phyloP scores from a whole-genome alignment of 495 filamentous ascomycete species.

The Cenococcum geophilum region DNA sequence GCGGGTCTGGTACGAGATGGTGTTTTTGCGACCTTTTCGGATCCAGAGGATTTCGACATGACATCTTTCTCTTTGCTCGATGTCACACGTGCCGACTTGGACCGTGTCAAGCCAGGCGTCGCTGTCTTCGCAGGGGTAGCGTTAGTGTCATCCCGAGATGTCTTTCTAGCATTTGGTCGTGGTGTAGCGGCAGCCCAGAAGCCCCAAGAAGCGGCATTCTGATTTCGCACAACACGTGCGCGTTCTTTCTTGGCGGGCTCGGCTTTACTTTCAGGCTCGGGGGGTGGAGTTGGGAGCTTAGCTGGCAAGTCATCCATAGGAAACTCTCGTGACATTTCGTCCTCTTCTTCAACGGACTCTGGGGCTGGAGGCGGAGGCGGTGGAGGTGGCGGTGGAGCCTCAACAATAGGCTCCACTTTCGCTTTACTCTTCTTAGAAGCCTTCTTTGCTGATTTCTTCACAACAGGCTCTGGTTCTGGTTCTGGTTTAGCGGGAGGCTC shows the following conservation, averaged over 20 bases:
- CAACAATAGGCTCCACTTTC: conserved; percentile 24
- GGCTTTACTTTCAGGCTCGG: conserved; percentile 42
- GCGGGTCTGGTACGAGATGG: conserved; percentile 37
- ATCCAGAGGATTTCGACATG: conserved; percentile 49
- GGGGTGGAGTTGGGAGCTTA: conserved; percentile 50
- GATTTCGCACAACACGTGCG: conserved; percentile 47
- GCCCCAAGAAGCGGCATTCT: conserved; percentile 50
- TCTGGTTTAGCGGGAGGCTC: conserved; percentile 23
- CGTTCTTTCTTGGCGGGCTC: conserved; percentile 55
- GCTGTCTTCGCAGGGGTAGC: conserved; percentile 19
- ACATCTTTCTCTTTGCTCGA: conserved; percentile 46
- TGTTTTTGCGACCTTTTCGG: conserved; percentile 49
- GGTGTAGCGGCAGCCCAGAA: conserved; percentile 48
- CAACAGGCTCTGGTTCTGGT: conserved; percentile 17
- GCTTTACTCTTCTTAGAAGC: conserved; percentile 22
- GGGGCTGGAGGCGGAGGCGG: conserved; percentile 18
- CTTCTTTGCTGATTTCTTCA: conserved; percentile 25
- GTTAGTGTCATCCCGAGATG: conserved; percentile 19
- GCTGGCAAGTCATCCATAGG: conserved; percentile 18
- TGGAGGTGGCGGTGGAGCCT: conserved; percentile 23
- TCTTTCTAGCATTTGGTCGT: conserved; percentile 22
- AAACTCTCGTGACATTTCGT: conserved; percentile 5
- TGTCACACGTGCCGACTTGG: conserved; percentile 50
- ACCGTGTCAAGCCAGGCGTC: conserved; percentile 40
- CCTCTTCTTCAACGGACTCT: conserved; percentile 2